phyloP scores from a whole-genome alignment of 495 filamentous ascomycete genomes.

The Daldinia grandis region DNA sequence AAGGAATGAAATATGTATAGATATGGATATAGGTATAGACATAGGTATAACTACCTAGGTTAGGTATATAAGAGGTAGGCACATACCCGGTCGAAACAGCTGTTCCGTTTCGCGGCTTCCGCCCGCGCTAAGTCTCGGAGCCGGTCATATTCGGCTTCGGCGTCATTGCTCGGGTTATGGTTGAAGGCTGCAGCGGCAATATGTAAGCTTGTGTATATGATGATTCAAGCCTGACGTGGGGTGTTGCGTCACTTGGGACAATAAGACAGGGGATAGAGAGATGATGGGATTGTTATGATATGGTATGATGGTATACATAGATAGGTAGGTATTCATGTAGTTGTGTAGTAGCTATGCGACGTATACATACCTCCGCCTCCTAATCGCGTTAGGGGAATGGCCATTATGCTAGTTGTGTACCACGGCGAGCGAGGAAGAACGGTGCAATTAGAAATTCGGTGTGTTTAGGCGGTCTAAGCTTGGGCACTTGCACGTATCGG shows the following conservation, averaged over 20 bases:
- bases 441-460: not conserved
- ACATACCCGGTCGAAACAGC: conserved; percentile 75
- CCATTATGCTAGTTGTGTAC: conserved; percentile 53
- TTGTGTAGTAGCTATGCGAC: conserved; percentile 21
- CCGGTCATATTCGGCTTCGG: conserved; percentile 91
- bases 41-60: no score
- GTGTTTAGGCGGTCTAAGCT: conserved; percentile 2
- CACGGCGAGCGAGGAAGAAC: not conserved
- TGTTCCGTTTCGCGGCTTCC: conserved; percentile 76
- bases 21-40: not conserved
- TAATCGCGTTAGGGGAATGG: conserved; percentile 71
- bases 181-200: conserved; percentile 74
- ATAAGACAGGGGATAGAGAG: conserved; percentile 10
- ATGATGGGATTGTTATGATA: conserved; percentile 1
- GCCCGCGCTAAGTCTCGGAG: conserved; percentile 82
- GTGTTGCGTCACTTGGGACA: conserved; percentile 21
- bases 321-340: conserved; percentile 15
- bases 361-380: conserved; percentile 63
- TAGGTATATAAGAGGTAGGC: no score
- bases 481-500: conserved; percentile 21
- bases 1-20: not conserved
- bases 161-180: conserved; percentile 68
- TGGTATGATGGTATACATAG: conserved; percentile 26
- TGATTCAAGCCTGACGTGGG: conserved; percentile 10
- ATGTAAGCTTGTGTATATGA: conserved; percentile 11